These are phyloP conservation scores for Thelonectria rubi DNA, from an alignment of 2,329 filamentous ascomycete species.

Conservation along the genomic window DNA sequence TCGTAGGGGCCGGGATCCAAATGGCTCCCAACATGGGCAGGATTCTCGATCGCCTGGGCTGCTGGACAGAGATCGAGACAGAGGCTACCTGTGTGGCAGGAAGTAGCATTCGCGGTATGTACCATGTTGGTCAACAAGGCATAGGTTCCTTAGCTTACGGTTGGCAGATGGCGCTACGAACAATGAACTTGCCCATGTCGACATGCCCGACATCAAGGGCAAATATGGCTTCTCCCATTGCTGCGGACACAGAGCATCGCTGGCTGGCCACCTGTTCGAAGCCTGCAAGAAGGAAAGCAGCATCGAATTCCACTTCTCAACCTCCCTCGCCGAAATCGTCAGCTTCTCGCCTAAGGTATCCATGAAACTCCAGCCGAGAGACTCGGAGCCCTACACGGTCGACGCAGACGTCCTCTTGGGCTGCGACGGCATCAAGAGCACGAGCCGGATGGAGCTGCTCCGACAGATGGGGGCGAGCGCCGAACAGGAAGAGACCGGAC, in stretches of 20 bases:
- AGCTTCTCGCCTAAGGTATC: constrained; percentile 34
- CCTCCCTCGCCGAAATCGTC: constrained; percentile 39
- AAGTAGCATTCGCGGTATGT: constrained; percentile 44
- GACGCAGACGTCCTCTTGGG: constrained; percentile 61
- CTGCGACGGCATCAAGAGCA: constrained; percentile 64
- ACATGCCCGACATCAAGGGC: constrained; percentile 71
- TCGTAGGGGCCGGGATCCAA: constrained; percentile 84
- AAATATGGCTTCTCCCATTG: constrained; percentile 81
- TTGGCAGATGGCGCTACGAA: constrained; percentile 72
- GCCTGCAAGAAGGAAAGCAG: constrained; percentile 70
- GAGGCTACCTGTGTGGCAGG: constrained; percentile 40
- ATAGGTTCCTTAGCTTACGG: constrained; percentile 1
- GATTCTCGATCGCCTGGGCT: constrained; percentile 76
- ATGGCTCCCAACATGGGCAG: constrained; percentile 84
- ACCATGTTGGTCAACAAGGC: no score
- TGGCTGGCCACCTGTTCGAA: constrained; percentile 74
- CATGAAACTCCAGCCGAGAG: constrained; percentile 35
- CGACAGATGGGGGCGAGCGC: constrained; percentile 58
- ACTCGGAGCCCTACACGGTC: constrained; percentile 22
- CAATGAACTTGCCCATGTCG: constrained; percentile 74
- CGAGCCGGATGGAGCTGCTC: constrained; percentile 61
- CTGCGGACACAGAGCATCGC: constrained; percentile 78
- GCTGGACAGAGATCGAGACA: constrained; percentile 70
- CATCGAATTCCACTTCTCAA: constrained; percentile 73
- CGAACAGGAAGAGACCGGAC: constrained; percentile 57